Percentiles rank a stretch among this genome's conserved stretches.
These are phyloP conservation scores for Melocanna baccifera DNA, from an alignment of 176 grass and related monocot genomes.

Conservation along the genomic window DNA sequence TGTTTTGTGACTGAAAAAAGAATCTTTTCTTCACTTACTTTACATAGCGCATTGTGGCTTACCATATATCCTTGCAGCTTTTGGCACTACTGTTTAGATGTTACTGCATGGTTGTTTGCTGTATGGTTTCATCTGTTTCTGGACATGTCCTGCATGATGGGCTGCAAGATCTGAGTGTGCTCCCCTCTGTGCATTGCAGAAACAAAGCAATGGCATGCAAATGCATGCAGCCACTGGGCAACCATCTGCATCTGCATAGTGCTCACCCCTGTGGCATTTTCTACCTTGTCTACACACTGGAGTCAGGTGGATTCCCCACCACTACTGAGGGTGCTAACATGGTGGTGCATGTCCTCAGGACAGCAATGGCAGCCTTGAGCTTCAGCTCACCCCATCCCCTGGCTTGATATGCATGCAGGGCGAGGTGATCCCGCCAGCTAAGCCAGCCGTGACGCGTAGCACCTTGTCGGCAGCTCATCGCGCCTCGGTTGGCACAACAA, in stretches of 20 bases:
- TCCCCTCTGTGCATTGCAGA: slow-evolving; percentile 25
- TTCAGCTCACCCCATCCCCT: slow-evolving; percentile 19
- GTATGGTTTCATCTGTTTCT: slow-evolving; percentile 23
- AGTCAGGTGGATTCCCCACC: slow-evolving; percentile 51
- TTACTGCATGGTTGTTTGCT: slow-evolving; percentile 30
- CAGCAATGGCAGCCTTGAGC: slow-evolving; percentile 51
- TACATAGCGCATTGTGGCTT: slow-evolving; percentile 12
- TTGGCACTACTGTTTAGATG: slow-evolving; percentile 38
- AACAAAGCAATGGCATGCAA: slow-evolving; percentile 16
- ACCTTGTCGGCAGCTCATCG: neutral
- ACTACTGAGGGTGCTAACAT: slow-evolving; percentile 37
- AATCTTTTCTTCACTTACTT: slow-evolving; percentile 26
- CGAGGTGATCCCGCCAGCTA: slow-evolving; percentile 32
- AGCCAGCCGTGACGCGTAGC: neutral
- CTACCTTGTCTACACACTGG: slow-evolving; percentile 46
- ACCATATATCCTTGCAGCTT: slow-evolving; percentile 14
- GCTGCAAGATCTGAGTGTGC: slow-evolving; percentile 44
- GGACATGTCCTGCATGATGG: slow-evolving; percentile 36
- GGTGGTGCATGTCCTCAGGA: slow-evolving; percentile 27
- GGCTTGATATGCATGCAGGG: neutral
- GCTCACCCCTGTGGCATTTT: slow-evolving; percentile 44
- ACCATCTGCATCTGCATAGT: slow-evolving; percentile 43
- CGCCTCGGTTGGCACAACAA: neutral
- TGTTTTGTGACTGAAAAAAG: neutral
- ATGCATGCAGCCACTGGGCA: slow-evolving; percentile 8